These are phyloP conservation scores for Hypomyces rosellus DNA, from an alignment of 2,329 filamentous ascomycete genomes.

Conservation along the genomic window DNA sequence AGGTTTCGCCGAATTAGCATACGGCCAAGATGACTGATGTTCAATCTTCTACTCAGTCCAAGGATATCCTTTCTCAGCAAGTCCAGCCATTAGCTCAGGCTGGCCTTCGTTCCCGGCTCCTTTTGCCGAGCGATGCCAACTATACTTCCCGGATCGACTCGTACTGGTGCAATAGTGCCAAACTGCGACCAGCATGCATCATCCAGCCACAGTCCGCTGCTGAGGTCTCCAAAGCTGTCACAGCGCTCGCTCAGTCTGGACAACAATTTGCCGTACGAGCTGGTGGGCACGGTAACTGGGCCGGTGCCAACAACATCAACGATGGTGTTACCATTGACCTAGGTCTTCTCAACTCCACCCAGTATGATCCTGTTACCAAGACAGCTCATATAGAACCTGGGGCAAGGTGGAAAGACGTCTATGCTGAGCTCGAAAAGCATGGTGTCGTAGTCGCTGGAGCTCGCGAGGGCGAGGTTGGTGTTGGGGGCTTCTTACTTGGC, in stretches of 20 bases:
- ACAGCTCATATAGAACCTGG: not conserved
- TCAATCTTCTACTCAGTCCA: too few species aligned
- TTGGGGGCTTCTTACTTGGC: not conserved
- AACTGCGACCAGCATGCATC: conserved; percentile 26
- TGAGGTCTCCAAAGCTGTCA: conserved; percentile 31
- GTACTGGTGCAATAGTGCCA: too few species aligned
- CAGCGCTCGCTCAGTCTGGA: conserved; percentile 22
- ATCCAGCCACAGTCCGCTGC: conserved; percentile 25
- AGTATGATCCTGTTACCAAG: not conserved
- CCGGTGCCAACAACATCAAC: conserved; percentile 28
- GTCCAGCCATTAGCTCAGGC: too few species aligned
- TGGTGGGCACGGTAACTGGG: conserved; percentile 30
- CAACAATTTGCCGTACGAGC: conserved; percentile 33
- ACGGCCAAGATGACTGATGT: too few species aligned
- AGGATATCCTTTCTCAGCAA: too few species aligned
- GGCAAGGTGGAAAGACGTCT: not conserved
- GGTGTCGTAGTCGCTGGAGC: not conserved
- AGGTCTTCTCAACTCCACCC: conserved; percentile 8
- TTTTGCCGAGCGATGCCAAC: too few species aligned
- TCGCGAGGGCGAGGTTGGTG: not conserved
- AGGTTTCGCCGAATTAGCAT: too few species aligned
- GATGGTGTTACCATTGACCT: conserved; percentile 34
- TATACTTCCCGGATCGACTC: too few species aligned
- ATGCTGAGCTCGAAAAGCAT: not conserved
- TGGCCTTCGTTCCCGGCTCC: too few species aligned